phyloP scores from a whole-genome alignment of 495 filamentous ascomycete genomes.

The Acidomyces sp. region DNA sequence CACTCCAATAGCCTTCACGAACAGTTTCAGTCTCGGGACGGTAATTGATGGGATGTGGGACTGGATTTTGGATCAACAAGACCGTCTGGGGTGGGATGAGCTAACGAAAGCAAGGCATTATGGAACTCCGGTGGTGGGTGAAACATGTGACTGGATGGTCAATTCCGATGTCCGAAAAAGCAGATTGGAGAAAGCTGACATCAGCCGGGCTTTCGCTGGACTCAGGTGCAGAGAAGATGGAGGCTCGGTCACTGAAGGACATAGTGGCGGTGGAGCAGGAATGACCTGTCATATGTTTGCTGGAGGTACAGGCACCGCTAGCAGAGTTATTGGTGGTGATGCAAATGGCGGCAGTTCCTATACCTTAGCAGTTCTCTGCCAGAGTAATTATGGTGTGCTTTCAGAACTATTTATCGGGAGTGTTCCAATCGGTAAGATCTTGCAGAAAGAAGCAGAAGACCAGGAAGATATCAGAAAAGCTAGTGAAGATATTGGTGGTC shows the following conservation, averaged over 20 bases:
- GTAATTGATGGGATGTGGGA: slow-evolving; percentile 39
- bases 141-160: slow-evolving; percentile 40
- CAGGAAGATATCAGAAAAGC: not conserved
- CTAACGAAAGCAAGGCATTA: slow-evolving; percentile 27
- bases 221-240: slow-evolving; percentile 3
- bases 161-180: slow-evolving; percentile 25
- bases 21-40: slow-evolving; percentile 36
- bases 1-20: slow-evolving; percentile 40
- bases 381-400: slow-evolving; percentile 39
- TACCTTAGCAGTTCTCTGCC: slow-evolving; percentile 39
- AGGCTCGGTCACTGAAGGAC: slow-evolving; percentile 34
- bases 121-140: slow-evolving; percentile 35
- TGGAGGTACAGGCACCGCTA: slow-evolving; percentile 39
- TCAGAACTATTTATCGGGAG: slow-evolving; percentile 36
- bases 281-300: slow-evolving; percentile 42
- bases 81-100: slow-evolving; percentile 31
- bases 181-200: slow-evolving; percentile 3
- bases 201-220: not conserved
- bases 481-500: slow-evolving; percentile 10
- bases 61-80: slow-evolving; percentile 29
- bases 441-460: slow-evolving; percentile 21
- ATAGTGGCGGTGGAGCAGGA: slow-evolving; percentile 40
- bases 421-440: slow-evolving; percentile 36
- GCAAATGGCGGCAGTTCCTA: slow-evolving; percentile 27
- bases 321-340: slow-evolving; percentile 31